Conservation (phyloP, 1,284 basidiomycete genomes). For the Melampsora americana region DNA sequence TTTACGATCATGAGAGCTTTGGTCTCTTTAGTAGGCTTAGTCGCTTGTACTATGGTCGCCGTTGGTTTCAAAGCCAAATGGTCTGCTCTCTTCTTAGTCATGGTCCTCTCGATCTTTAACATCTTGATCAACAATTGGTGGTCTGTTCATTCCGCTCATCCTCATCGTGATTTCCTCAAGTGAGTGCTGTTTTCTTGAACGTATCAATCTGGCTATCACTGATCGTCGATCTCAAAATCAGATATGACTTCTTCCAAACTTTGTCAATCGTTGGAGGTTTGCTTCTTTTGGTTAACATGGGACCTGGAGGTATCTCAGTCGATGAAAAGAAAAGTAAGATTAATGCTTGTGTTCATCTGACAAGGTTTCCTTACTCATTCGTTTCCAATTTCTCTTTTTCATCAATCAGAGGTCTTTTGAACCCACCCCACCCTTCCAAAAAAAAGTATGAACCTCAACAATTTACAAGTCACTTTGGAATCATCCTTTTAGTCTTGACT, state of each 20-base stretch:
- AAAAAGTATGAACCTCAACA: too few species aligned
- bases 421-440: too few species aligned
- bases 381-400: too few species aligned
- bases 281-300: conserved; percentile 95
- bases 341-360: neutral
- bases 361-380: too few species aligned
- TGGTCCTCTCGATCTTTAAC: conserved; percentile 90
- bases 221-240: conserved; percentile 49
- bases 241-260: conserved; percentile 74
- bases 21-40: conserved; percentile 80
- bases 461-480: too few species aligned
- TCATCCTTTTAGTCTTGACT: too few species aligned
- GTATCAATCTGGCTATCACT: neutral
- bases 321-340: conserved; percentile 97
- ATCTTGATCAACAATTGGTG: conserved; percentile 99
- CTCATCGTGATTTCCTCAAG: conserved; percentile 96
- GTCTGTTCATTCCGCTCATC: conserved; percentile 87
- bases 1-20: conserved; percentile 82
- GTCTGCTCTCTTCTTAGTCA: conserved; percentile 93
- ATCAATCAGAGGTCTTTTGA: too few species aligned
- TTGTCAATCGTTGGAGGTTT: conserved; percentile 91
- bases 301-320: conserved; percentile 91
- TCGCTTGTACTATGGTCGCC: conserved; percentile 92
- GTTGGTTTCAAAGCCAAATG: conserved; percentile 99
- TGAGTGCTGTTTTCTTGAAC: conserved; percentile 55